phyloP scores from a whole-genome alignment of 2,329 filamentous ascomycete genomes.

The Hypoxylon sp. region DNA sequence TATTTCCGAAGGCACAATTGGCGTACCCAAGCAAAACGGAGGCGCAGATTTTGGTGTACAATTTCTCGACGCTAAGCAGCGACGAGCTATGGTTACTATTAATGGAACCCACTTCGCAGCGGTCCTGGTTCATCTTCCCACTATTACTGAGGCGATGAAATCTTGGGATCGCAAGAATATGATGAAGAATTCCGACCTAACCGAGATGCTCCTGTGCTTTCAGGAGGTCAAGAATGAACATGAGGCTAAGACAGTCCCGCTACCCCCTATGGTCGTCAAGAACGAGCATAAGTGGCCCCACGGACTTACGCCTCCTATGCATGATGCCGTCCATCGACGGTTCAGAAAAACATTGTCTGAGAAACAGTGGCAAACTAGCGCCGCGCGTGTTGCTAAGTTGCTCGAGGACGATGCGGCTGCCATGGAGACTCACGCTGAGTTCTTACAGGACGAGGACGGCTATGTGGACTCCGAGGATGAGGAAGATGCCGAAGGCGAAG shows the following conservation, averaged over 20 bases:
- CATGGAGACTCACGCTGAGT: conserved; percentile 72
- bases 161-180: conserved; percentile 90
- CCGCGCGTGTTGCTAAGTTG: conserved; percentile 82
- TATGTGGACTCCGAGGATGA: conserved; percentile 50
- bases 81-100: conserved; percentile 80
- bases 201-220: conserved; percentile 88
- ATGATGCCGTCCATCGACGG: conserved; percentile 83
- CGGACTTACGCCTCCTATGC: conserved; percentile 89
- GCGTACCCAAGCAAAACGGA: conserved; percentile 72
- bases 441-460: conserved; percentile 70
- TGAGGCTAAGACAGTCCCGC: conserved; percentile 75
- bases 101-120: conserved; percentile 81
- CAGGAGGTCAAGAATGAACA: conserved; percentile 75
- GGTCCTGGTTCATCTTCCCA: conserved; percentile 85
- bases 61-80: conserved; percentile 81
- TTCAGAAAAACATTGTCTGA: conserved; percentile 88
- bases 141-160: conserved; percentile 92
- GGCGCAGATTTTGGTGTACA: conserved; percentile 85
- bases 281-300: conserved; percentile 82
- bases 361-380: conserved; percentile 87
- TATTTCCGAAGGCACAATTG: conserved; percentile 83
- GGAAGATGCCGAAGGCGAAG: conserved; percentile 64
- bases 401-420: conserved; percentile 77
- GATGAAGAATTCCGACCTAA: conserved; percentile 90
- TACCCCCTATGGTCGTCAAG: conserved; percentile 78